Base-by-base conservation (phyloP, 2,329 filamentous ascomycete genomes). In the Claviceps spartinae region DNA sequence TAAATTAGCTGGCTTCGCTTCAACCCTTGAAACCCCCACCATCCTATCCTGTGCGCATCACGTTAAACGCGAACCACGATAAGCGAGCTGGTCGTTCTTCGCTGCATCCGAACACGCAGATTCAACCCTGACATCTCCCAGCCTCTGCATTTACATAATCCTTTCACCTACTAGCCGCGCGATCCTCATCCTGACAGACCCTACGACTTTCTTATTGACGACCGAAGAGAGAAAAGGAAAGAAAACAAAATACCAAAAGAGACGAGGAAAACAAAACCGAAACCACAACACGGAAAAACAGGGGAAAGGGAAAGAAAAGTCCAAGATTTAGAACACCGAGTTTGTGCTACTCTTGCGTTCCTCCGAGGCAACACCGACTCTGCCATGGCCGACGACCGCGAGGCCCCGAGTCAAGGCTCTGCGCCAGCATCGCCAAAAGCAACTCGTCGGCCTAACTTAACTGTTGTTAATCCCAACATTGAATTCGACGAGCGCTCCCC, bases 401-500 rank as follows among this genome's bases (percentile, higher is more conserved):
- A 61, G 48, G 56, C 57, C 43, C 60, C 61, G 34, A 54, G 54
- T 30, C 46, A 58, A 48, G 53, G 56, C 49, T 67, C 65, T 16
- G 63, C 63, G 54, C 65, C 67, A 44, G 55, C 62, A 9, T 69
- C 66, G 5, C 68, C 67, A 20, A 58, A 57, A n/a, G 56, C 62
- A 11, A 54, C 54, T 37, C 65, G 66, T 45, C 62, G 65, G 22
- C 61, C 61, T 8, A 52, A 52, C 47, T 50, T 61, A n/a, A 59
- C 55, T 22, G 61, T 63, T 20, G 57, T 61, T 26, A 57, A 59
- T 44, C 65, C 66, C 8, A 55, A 57, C 22, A 55, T 54, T 26
- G 67, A 66, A 20, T 57, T 67, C 0, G 71, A 75, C 53, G 73
- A 76, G 57, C 67, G 65, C 26, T 72, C 73, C 14, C 66, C 74